Percentiles rank a stretch among this genome's conserved stretches.
These are phyloP conservation scores for Sporisorium reilianum DNA, from an alignment of 1,284 basidiomycete genomes.

Conservation along the genomic window DNA sequence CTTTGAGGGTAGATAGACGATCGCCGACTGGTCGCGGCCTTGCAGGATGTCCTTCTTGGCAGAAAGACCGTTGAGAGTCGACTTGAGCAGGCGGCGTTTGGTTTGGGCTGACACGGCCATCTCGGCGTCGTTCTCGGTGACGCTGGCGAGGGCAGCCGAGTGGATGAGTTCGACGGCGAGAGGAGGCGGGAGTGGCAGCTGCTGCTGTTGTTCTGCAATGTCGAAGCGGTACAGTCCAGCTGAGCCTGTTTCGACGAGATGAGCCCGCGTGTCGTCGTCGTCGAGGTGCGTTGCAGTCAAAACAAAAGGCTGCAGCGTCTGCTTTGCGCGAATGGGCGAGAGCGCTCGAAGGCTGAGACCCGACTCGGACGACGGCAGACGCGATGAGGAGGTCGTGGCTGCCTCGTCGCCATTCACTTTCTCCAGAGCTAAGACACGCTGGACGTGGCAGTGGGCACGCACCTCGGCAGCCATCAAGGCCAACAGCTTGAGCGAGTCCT, in stretches of 20 bases:
- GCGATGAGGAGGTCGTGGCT: not conserved
- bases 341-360: conserved; percentile 36
- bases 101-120: conserved; percentile 28
- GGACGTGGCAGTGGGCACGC: conserved; percentile 43
- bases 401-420: conserved; percentile 13
- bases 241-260: conserved; percentile 12
- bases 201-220: conserved; percentile 37
- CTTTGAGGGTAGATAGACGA: conserved; percentile 39
- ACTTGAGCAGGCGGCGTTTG: conserved; percentile 36
- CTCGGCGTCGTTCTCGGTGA: conserved; percentile 10
- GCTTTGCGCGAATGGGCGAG: conserved; percentile 9
- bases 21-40: conserved; percentile 27
- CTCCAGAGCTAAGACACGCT: conserved; percentile 38
- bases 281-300: conserved; percentile 8
- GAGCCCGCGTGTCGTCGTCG: not conserved
- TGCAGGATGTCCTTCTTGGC: conserved; percentile 25
- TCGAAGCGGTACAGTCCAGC: conserved; percentile 35
- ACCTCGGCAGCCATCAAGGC: conserved; percentile 60
- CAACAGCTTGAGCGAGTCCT: conserved; percentile 58
- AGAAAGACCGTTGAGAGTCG: conserved; percentile 18
- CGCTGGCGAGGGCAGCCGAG: conserved; percentile 6
- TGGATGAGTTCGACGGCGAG: conserved; percentile 24
- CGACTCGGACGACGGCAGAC: conserved; percentile 10
- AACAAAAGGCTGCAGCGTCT: conserved; percentile 25
- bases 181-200: conserved; percentile 17